Percentiles rank a stretch among this genome's conserved stretches.
Evolutionary conservation across 345 rosid genomes (phyloP).

Genomic region (Syzygium grande): DNA sequence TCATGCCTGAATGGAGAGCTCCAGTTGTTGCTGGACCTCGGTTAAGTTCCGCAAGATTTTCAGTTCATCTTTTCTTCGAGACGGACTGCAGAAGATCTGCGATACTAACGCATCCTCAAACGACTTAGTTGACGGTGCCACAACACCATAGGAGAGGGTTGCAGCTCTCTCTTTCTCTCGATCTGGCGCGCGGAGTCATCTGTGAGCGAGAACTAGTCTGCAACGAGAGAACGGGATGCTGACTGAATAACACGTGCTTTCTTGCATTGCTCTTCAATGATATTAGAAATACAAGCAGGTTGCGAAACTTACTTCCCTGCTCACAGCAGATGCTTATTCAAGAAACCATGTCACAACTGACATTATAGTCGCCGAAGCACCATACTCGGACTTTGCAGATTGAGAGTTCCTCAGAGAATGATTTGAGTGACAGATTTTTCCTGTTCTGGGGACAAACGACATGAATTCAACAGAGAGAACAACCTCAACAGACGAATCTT

Average conservation of each 20-base stretch:
- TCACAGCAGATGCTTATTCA: background rate
- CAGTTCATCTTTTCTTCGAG: background rate
- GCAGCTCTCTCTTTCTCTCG: background rate
- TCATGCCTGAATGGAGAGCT: background rate
- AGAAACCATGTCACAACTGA: background rate
- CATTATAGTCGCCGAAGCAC: background rate
- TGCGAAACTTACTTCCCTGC: background rate
- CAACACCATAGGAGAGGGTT: too few species aligned
- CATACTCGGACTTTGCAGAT: background rate
- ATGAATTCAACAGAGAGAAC: background rate
- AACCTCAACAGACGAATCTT: background rate
- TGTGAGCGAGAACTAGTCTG: background rate
- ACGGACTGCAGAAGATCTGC: background rate
- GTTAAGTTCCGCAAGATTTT: background rate
- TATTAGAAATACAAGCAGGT: background rate
- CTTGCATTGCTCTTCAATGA: background rate
- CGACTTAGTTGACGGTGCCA: background rate
- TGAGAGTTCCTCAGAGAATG: background rate
- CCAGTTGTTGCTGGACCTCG: background rate
- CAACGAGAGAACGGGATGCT: background rate
- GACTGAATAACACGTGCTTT: background rate
- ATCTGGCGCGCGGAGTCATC: background rate
- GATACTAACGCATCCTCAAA: background rate
- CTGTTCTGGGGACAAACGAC: background rate
- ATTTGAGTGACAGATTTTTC: background rate